Base-by-base conservation (phyloP, 345 rosid genomes). In the Raphanus sativus region DNA sequence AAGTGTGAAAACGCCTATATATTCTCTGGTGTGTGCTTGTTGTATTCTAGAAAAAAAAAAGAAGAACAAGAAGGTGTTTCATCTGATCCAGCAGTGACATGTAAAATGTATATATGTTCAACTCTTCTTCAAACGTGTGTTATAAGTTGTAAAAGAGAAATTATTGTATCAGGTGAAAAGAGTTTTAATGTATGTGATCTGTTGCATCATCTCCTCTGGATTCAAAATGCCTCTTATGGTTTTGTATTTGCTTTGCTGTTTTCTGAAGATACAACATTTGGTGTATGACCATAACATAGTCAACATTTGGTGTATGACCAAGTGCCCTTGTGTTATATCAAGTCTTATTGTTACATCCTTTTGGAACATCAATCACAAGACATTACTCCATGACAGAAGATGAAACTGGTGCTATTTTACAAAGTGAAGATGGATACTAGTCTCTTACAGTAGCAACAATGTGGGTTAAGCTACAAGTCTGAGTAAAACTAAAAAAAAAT, bases 1-100 rank as follows among this genome's bases (percentile, higher is more conserved):
- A 88, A 1, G 97, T 71, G 25, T 91, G 84, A 93, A 55, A 15
- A 9, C 68, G 50, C 56, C 11, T 48, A 17, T 30, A 62, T 62
- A 64, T 34, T 15, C 74, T 68, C 61, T 59, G n/a, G 28, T 66
- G 62, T 29, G 67, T 59, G 42, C 15, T 56, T 65, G 68, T 56
- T 65, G 68, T 70, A 64, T 21, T 15, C 17, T 45, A 42, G 63
- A 65, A 71, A 42, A 73, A 62, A 59, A 42, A 69, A 60, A 59
- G 55, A 52, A 52, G 45, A 54, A 15, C 1, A 58, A 4, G 42
- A 32, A 34, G 48, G 38, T 61, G 74, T 67, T 67, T 67, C 48
- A 71, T 30, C 50, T 63, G 75, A 16, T 54, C 34, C 40, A 52
- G 68, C n/a, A 36, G 75, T 54, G 30, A 28, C 50, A 38, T 65